Evolutionary conservation across 129 eudicot species (phyloP).

Genomic region (Pittosporum tobira): DNA sequence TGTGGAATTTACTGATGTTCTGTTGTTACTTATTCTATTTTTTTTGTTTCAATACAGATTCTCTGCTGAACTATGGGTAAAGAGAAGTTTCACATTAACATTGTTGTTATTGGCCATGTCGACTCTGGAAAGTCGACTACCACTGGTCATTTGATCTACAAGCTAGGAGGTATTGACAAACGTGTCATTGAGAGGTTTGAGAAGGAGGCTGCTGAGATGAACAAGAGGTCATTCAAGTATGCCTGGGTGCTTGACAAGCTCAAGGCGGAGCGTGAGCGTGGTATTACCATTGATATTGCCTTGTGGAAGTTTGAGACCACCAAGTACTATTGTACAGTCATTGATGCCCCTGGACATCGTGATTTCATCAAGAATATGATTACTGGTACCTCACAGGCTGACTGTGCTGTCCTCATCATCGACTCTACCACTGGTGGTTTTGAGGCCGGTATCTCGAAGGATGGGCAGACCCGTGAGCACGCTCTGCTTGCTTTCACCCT

Average conservation of each 20-base stretch:
- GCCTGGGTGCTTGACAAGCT: conserved; percentile 33
- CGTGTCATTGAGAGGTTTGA: conserved; percentile 37
- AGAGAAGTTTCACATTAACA: conserved; percentile 21
- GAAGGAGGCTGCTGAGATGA: conserved; percentile 41
- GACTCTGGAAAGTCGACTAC: conserved; percentile 23
- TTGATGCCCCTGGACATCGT: conserved; percentile 34
- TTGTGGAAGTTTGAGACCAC: conserved; percentile 33
- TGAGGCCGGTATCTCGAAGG: conserved; percentile 21
- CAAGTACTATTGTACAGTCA: conserved; percentile 31
- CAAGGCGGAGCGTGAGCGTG: conserved; percentile 36
- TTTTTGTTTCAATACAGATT: no score
- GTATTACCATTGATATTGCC: conserved; percentile 32
- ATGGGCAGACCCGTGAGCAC: conserved; percentile 22
- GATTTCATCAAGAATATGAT: conserved; percentile 35
- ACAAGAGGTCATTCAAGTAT: conserved; percentile 28
- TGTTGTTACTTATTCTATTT: not conserved
- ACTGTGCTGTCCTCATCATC: conserved; percentile 40
- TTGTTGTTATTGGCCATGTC: conserved; percentile 23
- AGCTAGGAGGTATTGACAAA: conserved; percentile 44
- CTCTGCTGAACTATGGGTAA: conserved; percentile 6
- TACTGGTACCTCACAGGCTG: conserved; percentile 37
- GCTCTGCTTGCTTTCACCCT: conserved; percentile 21
- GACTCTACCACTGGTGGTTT: conserved; percentile 25
- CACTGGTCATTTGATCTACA: conserved; percentile 39
- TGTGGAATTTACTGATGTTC: not conserved